phyloP scores from a whole-genome alignment of 352 stramenopile species.

The Phytophthora pisi region DNA sequence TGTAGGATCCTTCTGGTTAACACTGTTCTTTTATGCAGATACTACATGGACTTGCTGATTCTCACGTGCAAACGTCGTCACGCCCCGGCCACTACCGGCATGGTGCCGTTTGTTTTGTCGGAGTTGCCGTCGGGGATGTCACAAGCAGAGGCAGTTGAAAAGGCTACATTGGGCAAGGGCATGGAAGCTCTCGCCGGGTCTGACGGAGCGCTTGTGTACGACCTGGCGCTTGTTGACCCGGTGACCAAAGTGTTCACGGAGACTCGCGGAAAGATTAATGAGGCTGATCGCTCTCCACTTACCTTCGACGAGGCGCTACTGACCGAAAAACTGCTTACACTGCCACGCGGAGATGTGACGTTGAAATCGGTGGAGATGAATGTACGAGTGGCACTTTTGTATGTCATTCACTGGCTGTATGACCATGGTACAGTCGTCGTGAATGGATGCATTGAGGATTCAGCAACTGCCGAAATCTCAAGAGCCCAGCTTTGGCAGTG shows the following conservation, averaged over 20 bases:
- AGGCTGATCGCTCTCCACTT: slow-evolving; percentile 1
- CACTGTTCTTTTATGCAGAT: slow-evolving; percentile 17
- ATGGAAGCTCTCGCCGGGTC: slow-evolving; percentile 90
- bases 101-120: slow-evolving; percentile 95
- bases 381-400: slow-evolving; percentile 89
- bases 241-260: slow-evolving; percentile 44
- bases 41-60: slow-evolving; percentile 95
- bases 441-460: slow-evolving; percentile 94
- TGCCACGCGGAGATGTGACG: slow-evolving; percentile 73
- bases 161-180: slow-evolving; percentile 84
- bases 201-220: slow-evolving; percentile 94
- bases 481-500: slow-evolving; percentile 93
- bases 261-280: slow-evolving; percentile 1
- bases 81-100: slow-evolving; percentile 95
- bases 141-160: slow-evolving; percentile 75
- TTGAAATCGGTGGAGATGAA: slow-evolving; percentile 84
- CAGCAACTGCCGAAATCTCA: slow-evolving; percentile 94
- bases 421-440: slow-evolving; percentile 91
- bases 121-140: slow-evolving; percentile 76
- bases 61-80: slow-evolving; percentile 93
- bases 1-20: neutral
- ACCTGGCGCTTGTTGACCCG: slow-evolving; percentile 87
- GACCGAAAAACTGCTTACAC: slow-evolving; percentile 53
- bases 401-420: slow-evolving; percentile 91
- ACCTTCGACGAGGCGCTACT: slow-evolving; percentile 45